phyloP scores from a whole-genome alignment of 768 basidiomycete genomes.

The Chlorophyllum brunneum region DNA sequence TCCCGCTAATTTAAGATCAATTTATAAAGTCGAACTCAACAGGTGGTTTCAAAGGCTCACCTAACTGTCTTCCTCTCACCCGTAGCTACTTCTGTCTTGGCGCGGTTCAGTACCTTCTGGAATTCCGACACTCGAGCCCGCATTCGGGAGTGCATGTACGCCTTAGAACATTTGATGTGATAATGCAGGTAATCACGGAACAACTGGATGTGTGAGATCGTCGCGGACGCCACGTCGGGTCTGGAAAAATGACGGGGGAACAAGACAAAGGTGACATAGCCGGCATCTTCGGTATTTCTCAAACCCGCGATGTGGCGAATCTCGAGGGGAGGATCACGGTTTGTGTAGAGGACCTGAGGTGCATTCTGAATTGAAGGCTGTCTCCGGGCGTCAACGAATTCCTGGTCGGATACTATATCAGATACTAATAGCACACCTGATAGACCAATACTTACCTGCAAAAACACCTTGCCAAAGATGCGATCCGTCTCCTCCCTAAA shows the following conservation, averaged over 20 bases:
- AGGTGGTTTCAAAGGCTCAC: conserved; percentile 37
- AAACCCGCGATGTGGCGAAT: conserved; percentile 84
- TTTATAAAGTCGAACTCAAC: conserved; percentile 9
- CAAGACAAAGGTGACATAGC: conserved; percentile 96
- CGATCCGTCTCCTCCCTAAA: conserved; percentile 98
- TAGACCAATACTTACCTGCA: conserved; percentile 62
- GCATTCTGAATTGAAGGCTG: conserved; percentile 93
- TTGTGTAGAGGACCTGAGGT: conserved; percentile 94
- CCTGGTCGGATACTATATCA: conserved; percentile 42
- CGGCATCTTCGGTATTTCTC: conserved; percentile 80
- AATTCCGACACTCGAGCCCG: conserved; percentile 91
- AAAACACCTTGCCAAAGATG: conserved; percentile 95
- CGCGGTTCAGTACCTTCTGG: conserved; percentile 92
- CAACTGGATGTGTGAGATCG: conserved; percentile 92
- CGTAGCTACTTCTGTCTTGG: conserved; percentile 85
- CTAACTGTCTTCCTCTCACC: conserved; percentile 89
- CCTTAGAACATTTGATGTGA: conserved; percentile 98
- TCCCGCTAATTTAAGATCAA: conserved; percentile 35
- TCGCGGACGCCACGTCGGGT: conserved; percentile 58
- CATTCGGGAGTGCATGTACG: conserved; percentile 99
- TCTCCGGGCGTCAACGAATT: conserved; percentile 98
- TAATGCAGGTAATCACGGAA: conserved; percentile 99
- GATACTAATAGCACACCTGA: not conserved
- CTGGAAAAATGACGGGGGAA: conserved; percentile 94
- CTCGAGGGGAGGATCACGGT: conserved; percentile 94